Evolutionary conservation across 2,329 filamentous ascomycete species (phyloP).

Genomic region (Penicillium sp.): DNA sequence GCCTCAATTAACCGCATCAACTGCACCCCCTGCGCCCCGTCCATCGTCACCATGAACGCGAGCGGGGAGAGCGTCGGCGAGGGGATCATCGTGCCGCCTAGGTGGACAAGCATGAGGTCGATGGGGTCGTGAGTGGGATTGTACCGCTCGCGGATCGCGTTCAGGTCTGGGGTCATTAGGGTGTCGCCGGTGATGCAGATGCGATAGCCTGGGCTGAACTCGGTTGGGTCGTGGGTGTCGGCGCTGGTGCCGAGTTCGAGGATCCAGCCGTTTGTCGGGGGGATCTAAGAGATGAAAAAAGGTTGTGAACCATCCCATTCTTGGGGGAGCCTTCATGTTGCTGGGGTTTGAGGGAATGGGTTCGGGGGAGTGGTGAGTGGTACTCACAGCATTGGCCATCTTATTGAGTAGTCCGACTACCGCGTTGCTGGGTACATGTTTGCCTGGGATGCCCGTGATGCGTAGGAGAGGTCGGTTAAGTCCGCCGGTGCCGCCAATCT

Average conservation of each 20-base stretch:
- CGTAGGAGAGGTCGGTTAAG: slow-evolving; percentile 50
- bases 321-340: not conserved
- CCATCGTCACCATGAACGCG: slow-evolving; percentile 73
- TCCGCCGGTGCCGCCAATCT: slow-evolving; percentile 34
- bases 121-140: slow-evolving; percentile 51
- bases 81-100: slow-evolving; percentile 68
- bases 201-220: slow-evolving; percentile 54
- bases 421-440: slow-evolving; percentile 57
- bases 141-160: slow-evolving; percentile 61
- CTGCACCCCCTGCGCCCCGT: slow-evolving; percentile 63
- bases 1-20: slow-evolving; percentile 62
- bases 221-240: slow-evolving; percentile 12
- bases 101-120: slow-evolving; percentile 67
- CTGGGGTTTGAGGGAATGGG: not conserved
- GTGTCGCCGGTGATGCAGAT: slow-evolving; percentile 71
- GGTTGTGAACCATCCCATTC: not conserved
- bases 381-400: slow-evolving; percentile 44
- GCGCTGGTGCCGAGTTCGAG: slow-evolving; percentile 59
- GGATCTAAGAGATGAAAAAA: slow-evolving; percentile 45
- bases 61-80: slow-evolving; percentile 59
- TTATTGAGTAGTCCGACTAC: slow-evolving; percentile 50
- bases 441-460: slow-evolving; percentile 65
- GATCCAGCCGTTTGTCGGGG: slow-evolving; percentile 69
- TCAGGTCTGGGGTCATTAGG: slow-evolving; percentile 62
- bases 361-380: no score